These are phyloP conservation scores for Penicillium coffeae DNA, from an alignment of 495 filamentous ascomycete genomes.

Conservation along the genomic window DNA sequence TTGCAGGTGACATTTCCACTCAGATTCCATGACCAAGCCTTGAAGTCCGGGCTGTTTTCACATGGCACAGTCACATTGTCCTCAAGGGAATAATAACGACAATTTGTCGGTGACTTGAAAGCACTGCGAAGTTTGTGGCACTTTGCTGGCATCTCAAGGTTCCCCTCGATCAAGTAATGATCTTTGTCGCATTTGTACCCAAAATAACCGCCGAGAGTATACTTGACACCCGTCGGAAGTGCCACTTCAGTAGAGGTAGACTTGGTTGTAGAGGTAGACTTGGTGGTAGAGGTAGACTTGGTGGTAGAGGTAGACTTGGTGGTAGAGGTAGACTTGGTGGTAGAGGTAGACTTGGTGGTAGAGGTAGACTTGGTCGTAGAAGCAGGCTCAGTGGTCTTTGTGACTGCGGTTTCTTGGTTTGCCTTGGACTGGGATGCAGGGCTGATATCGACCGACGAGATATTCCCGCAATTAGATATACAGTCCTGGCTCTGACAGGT, in stretches of 20 bases:
- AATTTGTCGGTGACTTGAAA: too few relatives aligned
- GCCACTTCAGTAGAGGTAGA: neutral
- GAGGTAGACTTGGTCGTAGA: too few relatives aligned
- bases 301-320: neutral
- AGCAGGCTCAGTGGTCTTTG: neutral
- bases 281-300: neutral
- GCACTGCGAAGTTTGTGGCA: too few relatives aligned
- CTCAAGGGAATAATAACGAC: neutral
- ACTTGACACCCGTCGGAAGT: neutral
- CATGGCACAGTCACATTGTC: neutral
- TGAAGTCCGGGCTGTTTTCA: neutral
- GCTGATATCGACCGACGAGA: neutral
- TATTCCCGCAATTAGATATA: neutral
- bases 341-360: neutral
- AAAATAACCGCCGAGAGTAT: slow-evolving; percentile 4
- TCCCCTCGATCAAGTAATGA: slow-evolving; percentile 2
- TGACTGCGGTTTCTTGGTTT: neutral
- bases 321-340: neutral
- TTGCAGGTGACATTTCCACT: neutral
- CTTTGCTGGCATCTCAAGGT: too few relatives aligned
- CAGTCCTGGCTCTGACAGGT: neutral
- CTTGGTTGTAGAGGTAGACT: neutral
- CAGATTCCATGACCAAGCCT: neutral
- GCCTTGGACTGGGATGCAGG: neutral
- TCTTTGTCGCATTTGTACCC: slow-evolving; percentile 1